Conservation (phyloP, 2,329 filamentous ascomycete species). For the Stagonosporopsis chrysanthemi region DNA sequence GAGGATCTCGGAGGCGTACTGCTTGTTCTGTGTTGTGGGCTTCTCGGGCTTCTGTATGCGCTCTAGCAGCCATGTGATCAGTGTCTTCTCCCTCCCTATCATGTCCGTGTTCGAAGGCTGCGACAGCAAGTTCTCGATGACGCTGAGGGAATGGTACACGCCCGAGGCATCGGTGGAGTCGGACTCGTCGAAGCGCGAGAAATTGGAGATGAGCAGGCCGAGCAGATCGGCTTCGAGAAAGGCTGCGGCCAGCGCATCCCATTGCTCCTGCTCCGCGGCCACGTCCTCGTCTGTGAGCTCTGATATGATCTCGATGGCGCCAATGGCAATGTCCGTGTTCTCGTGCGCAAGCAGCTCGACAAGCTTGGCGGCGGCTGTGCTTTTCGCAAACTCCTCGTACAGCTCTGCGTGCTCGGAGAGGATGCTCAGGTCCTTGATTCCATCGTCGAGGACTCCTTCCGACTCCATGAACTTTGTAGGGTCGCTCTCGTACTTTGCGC, state of each 20-base stretch:
- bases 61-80: conserved; percentile 79
- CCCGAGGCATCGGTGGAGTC: conserved; percentile 78
- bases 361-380: conserved; percentile 75
- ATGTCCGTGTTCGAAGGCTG: conserved; percentile 71
- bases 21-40: conserved; percentile 84
- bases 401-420: conserved; percentile 85
- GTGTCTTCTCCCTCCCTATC: conserved; percentile 71
- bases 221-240: conserved; percentile 72
- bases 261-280: conserved; percentile 78
- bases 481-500: conserved; percentile 82
- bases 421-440: conserved; percentile 82
- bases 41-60: conserved; percentile 75
- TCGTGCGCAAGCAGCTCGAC: conserved; percentile 89
- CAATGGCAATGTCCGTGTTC: conserved; percentile 96
- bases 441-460: conserved; percentile 88
- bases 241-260: conserved; percentile 74
- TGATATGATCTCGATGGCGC: conserved; percentile 84
- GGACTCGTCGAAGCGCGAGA: conserved; percentile 78
- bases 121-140: conserved; percentile 87
- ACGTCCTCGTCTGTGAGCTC: conserved; percentile 96
- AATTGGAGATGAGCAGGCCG: conserved; percentile 77
- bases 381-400: conserved; percentile 79
- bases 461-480: conserved; percentile 82
- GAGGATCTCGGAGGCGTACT: conserved; percentile 90
- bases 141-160: conserved; percentile 81